Base-by-base conservation (phyloP, 805 yeast species). In the Saccharomycopsis vini region DNA sequence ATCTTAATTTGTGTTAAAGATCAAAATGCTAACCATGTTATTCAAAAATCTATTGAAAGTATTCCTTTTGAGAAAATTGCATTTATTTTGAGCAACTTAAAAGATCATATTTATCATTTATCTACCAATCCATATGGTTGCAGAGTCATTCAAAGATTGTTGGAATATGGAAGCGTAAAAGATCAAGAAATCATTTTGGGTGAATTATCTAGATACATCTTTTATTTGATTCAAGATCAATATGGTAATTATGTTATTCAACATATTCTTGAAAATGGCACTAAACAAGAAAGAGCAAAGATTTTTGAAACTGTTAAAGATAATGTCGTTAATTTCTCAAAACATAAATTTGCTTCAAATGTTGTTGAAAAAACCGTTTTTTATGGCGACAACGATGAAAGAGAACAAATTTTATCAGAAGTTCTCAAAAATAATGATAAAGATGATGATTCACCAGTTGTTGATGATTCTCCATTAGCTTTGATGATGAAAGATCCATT, bases 231-330 rank as follows among this genome's bases (percentile, higher is more conserved):
- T 46, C 95, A 87, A 59, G 97, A 92, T 60, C 97, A 92, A 66
- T 92, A 87, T 61, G 99, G 99, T 48, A 92, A 92, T 66, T 92
- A 92, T 58, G 98, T 92, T 32, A 87, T 92, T 57, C 99, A 92
- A 62, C 97, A 92, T 61, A 83, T 92, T 43, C 74, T 92, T 51
- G 95, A 88, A 61, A 76, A 81, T 47, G 95, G 95, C n/a, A 16
- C 34, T 18, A 63, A 66, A n/a, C 55, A 62, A 15, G 68, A 66
- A 21, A 88, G 83, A 54, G 40, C 31, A 7, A 66, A 60, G 39
- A 80, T 92, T 40, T 69, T 87, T 38, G 68, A 71, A 36, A 76
- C 82, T 36, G 94, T 90, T 9, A 62, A 77, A 26, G 79, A 79
- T 22, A 73, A 78, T 16, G 79, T 86, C 39, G 85, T 92, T 26